A percentile compares a stretch with the other conserved stretches of the same genome.
phyloP scores from a whole-genome alignment of 352 stramenopile species.

The Phytophthora pinifolia region DNA sequence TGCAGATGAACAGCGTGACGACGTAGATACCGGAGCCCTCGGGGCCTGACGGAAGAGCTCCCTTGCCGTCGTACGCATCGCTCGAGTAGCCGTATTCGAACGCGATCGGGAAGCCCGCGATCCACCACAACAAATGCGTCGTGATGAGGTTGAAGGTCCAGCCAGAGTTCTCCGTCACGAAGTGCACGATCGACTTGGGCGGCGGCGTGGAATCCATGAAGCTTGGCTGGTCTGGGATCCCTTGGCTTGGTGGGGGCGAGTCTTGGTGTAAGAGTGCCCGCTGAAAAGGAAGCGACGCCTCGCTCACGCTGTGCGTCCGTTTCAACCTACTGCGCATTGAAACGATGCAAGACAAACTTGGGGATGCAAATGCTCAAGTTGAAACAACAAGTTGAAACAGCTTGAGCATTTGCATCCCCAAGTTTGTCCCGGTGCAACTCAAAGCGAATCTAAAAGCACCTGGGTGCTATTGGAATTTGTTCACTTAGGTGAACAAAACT shows the following conservation, averaged over 20 bases:
- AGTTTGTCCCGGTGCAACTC: no score
- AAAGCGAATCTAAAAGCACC: not conserved
- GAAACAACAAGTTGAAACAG: no score
- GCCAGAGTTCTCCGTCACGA: conserved; percentile 72
- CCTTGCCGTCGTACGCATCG: conserved; percentile 70
- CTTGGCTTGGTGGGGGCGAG: not conserved
- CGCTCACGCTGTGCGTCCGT: conserved; percentile 11
- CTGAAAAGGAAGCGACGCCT: conserved; percentile 15
- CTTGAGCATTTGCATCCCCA: no score
- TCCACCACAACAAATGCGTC: conserved; percentile 83
- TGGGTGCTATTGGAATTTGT: no score
- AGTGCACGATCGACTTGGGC: conserved; percentile 52
- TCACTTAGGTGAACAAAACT: conserved; percentile 7
- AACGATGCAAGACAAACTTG: conserved; percentile 12
- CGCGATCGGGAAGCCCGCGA: conserved; percentile 72
- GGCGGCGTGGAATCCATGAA: conserved; percentile 22
- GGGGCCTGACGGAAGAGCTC: conserved; percentile 73
- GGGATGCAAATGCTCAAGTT: conserved; percentile 11
- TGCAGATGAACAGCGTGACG: conserved; percentile 81
- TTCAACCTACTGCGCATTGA: conserved; percentile 19
- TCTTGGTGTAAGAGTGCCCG: conserved; percentile 10
- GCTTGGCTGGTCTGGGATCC: not conserved
- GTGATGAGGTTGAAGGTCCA: conserved; percentile 87
- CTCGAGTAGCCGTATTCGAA: conserved; percentile 84
- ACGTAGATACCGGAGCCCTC: conserved; percentile 77